Evolutionary conservation across 1,284 basidiomycete species (phyloP), one percentile per base, ranked within the genome.

Genomic region (Ceratobasidium sp.): DNA sequence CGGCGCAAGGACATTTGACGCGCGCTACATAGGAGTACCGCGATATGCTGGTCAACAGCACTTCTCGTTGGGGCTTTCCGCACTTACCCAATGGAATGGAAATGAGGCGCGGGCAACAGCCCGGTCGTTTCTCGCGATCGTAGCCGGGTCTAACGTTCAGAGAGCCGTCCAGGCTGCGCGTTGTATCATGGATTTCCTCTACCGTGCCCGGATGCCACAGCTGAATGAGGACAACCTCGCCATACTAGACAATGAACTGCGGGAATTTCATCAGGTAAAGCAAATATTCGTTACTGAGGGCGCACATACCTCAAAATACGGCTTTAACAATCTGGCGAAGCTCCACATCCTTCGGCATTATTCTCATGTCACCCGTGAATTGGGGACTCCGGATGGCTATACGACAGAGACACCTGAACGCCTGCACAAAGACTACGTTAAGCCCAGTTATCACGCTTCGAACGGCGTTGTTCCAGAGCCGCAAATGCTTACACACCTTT

Each of bases 171-270:
- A 41, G 8, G 78, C 77, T 6, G 77, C 75, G 1, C 63, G 77
- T 0, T 77, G 79, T 0, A 9, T 84, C 0, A 79, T 85, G 0
- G 83, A 85, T 73, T 85, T 84, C 75, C 76, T 84, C 8, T 82
- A 48, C 62, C 45, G 24, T 1, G 54, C 66, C 8, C 76, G 76
- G 53, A 50, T 8, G 22, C 56, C 64, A 8, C 41, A 44, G 19
- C 27, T 64, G 2, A 27, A 53, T 36, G 59, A 63, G n/a, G 54
- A 22, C 41, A 50, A 62, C 11, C 48, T 80, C 1, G 44, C 63
- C 1, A 0, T 54, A 0, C 57, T 79, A 53, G 56, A 76, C 48
- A 59, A 36, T 0, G 41, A 73, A 1, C 74, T 79, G 19, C 22
- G 54, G 0, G 63, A 66, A 15, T 79, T 78, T 57, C 76, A 79